These are phyloP conservation scores for Globisporangium mamillatum DNA, from an alignment of 352 stramenopile species.

Conservation along the genomic window DNA sequence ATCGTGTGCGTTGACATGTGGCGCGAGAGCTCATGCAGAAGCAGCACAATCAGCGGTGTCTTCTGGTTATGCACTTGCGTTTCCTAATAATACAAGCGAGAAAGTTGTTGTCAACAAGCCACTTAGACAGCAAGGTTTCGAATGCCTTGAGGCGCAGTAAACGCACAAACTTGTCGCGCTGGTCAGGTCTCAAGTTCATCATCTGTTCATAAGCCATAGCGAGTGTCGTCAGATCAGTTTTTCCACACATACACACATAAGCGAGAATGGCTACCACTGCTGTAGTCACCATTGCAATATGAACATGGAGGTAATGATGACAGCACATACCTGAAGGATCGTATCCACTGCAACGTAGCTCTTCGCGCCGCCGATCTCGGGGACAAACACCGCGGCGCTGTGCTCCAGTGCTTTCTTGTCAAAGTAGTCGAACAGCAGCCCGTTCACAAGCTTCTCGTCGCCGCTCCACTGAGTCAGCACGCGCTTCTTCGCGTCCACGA, in stretches of 20 bases:
- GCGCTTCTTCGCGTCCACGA: not conserved
- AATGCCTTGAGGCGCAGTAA: not conserved
- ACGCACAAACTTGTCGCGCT: slow-evolving; percentile 31
- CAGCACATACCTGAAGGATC: slow-evolving; percentile 34
- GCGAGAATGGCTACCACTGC: too few relatives aligned
- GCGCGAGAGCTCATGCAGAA: slow-evolving; percentile 39
- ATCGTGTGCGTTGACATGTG: slow-evolving; percentile 35
- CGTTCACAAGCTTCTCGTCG: slow-evolving; percentile 56
- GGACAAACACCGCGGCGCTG: slow-evolving; percentile 64
- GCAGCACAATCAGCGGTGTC: slow-evolving; percentile 27
- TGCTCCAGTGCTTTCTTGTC: slow-evolving; percentile 47
- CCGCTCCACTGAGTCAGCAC: slow-evolving; percentile 20
- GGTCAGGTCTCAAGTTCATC: slow-evolving; percentile 24
- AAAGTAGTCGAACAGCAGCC: slow-evolving; percentile 60
- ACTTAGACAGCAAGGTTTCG: not conserved
- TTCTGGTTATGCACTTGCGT: slow-evolving; percentile 17
- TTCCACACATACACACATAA: not conserved
- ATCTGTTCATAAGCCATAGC: slow-evolving; percentile 22
- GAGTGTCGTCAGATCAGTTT: not conserved
- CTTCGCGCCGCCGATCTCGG: slow-evolving; percentile 50
- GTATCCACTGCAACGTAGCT: slow-evolving; percentile 43
- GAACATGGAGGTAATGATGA: not conserved
- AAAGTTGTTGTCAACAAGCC: not conserved
- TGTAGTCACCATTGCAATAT: too few relatives aligned
- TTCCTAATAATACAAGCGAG: slow-evolving; percentile 15